Evolutionary conservation across 1,139 yeast genomes (phyloP).

Genomic region (Hemisphaericaspora subhashii): DNA sequence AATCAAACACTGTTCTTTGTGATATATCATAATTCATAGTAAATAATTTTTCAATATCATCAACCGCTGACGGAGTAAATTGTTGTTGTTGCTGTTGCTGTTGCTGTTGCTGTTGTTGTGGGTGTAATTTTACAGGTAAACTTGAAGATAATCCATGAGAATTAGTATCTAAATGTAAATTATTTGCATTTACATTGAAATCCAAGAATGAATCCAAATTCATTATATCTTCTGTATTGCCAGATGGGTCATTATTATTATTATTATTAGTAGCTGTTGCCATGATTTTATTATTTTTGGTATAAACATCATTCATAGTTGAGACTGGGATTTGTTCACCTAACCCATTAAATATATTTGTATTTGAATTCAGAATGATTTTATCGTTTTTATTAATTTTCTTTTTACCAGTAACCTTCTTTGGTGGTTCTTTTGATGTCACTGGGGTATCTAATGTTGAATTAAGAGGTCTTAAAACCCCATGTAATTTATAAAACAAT

Average conservation of each 20-base stretch:
- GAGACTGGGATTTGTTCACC: slow-evolving; percentile 5
- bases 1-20: slow-evolving; percentile 16
- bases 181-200: slow-evolving; percentile 9
- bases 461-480: slow-evolving; percentile 44
- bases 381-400: slow-evolving; percentile 18
- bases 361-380: slow-evolving; percentile 24
- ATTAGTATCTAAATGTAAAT: neutral
- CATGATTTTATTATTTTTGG: neutral
- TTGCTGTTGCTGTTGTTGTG: no score
- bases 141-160: slow-evolving; percentile 4
- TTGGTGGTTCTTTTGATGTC: slow-evolving; percentile 12
- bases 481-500: slow-evolving; percentile 46
- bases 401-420: no score
- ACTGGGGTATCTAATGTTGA: slow-evolving; percentile 10
- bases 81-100: slow-evolving; percentile 5
- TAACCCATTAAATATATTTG: slow-evolving; percentile 25
- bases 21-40: slow-evolving; percentile 38
- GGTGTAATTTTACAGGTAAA: slow-evolving; percentile 2
- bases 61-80: slow-evolving; percentile 16
- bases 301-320: slow-evolving; percentile 3
- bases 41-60: slow-evolving; percentile 43
- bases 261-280: no score
- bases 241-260: neutral
- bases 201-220: slow-evolving; percentile 16
- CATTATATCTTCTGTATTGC: slow-evolving; percentile 11